phyloP scores from a whole-genome alignment of 2,329 filamentous ascomycete genomes.

The Fusarium chlamydosporum region DNA sequence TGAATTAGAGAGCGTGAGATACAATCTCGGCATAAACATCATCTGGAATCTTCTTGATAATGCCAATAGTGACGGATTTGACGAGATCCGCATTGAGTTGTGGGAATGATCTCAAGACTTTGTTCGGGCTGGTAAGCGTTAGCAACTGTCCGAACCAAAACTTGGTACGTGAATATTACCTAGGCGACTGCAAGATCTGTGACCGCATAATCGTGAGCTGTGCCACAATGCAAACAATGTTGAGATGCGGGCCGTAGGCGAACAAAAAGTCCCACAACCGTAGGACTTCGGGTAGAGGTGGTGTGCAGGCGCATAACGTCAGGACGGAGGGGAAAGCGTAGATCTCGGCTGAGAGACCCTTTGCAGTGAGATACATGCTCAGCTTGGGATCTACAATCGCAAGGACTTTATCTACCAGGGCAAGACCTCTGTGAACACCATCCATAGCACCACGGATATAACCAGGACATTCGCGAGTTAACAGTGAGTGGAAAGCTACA shows the following conservation, averaged over 20 bases:
- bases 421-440: constrained; percentile 92
- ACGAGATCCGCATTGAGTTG: constrained; percentile 86
- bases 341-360: constrained; percentile 91
- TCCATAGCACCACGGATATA: constrained; percentile 98
- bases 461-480: constrained; percentile 89
- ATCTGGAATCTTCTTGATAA: constrained; percentile 90
- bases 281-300: constrained; percentile 91
- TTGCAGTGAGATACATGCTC: constrained; percentile 84
- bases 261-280: constrained; percentile 97
- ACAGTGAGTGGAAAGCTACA: constrained; percentile 87
- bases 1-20: constrained; percentile 78
- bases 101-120: constrained; percentile 89
- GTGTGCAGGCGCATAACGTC: constrained; percentile 95
- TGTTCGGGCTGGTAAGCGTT: constrained; percentile 81
- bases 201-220: constrained; percentile 91
- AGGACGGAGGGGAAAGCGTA: constrained; percentile 97
- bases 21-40: constrained; percentile 93
- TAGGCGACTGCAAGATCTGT: constrained; percentile 84
- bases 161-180: constrained; percentile 64
- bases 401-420: constrained; percentile 91
- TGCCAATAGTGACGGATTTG: constrained; percentile 85
- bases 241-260: constrained; percentile 93
- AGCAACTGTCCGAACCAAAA: constrained; percentile 25
- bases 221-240: constrained; percentile 95
- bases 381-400: constrained; percentile 92